These are phyloP conservation scores for Dysphania ambrosioides DNA, from an alignment of 148 eudicot species.

Conservation along the genomic window DNA sequence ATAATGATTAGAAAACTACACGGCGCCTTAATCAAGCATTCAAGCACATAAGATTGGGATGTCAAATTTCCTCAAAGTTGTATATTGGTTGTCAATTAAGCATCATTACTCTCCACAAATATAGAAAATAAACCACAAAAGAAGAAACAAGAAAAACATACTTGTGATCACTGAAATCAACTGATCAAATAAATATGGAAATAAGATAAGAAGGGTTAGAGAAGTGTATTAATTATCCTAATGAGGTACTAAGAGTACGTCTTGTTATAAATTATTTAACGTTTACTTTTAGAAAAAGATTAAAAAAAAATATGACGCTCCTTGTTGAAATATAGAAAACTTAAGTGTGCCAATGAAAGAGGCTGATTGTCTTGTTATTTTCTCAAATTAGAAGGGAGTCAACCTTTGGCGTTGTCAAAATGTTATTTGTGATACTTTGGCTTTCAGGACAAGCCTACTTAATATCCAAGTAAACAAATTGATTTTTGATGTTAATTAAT, in stretches of 20 bases:
- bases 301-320: neutral
- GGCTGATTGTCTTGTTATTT: constrained; percentile 9
- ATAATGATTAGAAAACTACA: too few relatives aligned
- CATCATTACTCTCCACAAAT: neutral
- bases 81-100: constrained; percentile 8
- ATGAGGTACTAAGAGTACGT: constrained; percentile 13
- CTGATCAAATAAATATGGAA: neutral
- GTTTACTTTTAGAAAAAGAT: neutral
- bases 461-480: constrained; percentile 16
- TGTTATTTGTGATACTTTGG: constrained; percentile 20
- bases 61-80: neutral
- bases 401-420: constrained; percentile 20
- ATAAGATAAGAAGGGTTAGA: neutral
- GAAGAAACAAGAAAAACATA: constrained; percentile 1
- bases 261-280: constrained; percentile 12
- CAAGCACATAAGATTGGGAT: neutral
- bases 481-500: neutral
- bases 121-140: constrained; percentile 9
- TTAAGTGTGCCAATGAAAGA: constrained; percentile 10
- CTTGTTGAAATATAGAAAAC: neutral
- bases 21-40: neutral
- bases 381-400: constrained; percentile 25
- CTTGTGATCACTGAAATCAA: neutral
- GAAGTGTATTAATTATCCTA: constrained; percentile 14
- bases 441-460: constrained; percentile 22